Conservation (phyloP, 2,329 filamentous ascomycete genomes). For the Penicillium sp. region DNA sequence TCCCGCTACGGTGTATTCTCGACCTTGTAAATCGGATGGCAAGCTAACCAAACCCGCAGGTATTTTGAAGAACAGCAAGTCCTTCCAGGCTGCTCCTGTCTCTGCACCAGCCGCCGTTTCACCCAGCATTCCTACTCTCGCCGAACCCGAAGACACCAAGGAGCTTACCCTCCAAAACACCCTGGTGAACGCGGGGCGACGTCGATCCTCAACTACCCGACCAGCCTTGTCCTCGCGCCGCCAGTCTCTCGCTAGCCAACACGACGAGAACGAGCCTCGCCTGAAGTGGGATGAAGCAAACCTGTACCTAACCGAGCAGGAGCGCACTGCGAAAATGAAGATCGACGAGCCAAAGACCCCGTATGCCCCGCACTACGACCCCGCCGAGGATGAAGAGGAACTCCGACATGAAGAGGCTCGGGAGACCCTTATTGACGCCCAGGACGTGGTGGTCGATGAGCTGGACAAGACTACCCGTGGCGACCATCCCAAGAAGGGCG, state of each 20-base stretch:
- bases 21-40: background rate
- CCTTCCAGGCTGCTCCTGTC: constrained; percentile 60
- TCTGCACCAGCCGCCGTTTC: constrained; percentile 38
- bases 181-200: constrained; percentile 86
- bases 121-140: constrained; percentile 38
- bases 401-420: constrained; percentile 33
- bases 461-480: constrained; percentile 55
- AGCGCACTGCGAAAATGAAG: constrained; percentile 96
- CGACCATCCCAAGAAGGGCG: constrained; percentile 44
- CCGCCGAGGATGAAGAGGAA: constrained; percentile 81
- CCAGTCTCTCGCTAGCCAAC: constrained; percentile 60
- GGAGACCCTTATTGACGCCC: constrained; percentile 61
- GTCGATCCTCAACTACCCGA: constrained; percentile 75
- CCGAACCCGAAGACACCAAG: constrained; percentile 63
- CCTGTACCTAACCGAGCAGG: constrained; percentile 93
- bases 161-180: constrained; percentile 95
- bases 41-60: constrained; percentile 54
- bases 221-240: constrained; percentile 68
- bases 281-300: constrained; percentile 99
- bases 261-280: constrained; percentile 66
- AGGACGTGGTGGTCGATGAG: constrained; percentile 70
- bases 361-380: constrained; percentile 90
- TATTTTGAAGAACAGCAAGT: constrained; percentile 85
- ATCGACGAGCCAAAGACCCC: constrained; percentile 98
- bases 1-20: background rate